Evolutionary conservation across 75 land plant genomes (phyloP).

Genomic region (Selaginella tamariscina): DNA sequence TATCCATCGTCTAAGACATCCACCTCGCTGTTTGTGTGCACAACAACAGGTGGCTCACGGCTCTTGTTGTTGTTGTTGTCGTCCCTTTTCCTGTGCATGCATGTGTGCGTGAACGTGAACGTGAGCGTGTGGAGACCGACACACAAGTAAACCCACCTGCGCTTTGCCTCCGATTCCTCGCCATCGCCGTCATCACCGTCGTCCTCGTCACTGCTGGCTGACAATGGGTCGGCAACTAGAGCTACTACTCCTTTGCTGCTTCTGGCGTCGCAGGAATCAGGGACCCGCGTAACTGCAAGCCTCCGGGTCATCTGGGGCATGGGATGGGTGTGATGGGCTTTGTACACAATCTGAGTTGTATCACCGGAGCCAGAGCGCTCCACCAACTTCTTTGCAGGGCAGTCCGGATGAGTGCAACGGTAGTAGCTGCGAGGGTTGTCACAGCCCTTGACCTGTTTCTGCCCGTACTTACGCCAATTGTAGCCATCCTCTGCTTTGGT

Average conservation of each 20-base stretch:
- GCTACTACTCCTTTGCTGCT: background rate
- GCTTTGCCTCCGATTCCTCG: background rate
- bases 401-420: constrained; percentile 47
- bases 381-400: constrained; percentile 47
- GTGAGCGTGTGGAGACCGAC: background rate
- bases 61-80: background rate
- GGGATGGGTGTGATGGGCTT: constrained; percentile 35
- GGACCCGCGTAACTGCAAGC: background rate
- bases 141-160: background rate
- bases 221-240: background rate
- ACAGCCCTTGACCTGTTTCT: constrained; percentile 70
- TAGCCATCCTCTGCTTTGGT: constrained; percentile 37
- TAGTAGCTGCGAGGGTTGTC: constrained; percentile 66
- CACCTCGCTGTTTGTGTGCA: background rate
- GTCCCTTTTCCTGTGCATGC: background rate
- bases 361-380: constrained; percentile 32
- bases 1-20: background rate
- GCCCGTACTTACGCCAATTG: constrained; percentile 77
- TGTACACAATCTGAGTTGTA: constrained; percentile 43
- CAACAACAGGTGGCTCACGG: background rate
- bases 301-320: background rate
- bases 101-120: background rate
- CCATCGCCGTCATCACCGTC: background rate
- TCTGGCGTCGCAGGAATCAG: no score
- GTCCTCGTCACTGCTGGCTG: constrained; percentile 11